Evolutionary conservation across 2,329 filamentous ascomycete genomes (phyloP).

Genomic region (Drechslerella dactyloides): DNA sequence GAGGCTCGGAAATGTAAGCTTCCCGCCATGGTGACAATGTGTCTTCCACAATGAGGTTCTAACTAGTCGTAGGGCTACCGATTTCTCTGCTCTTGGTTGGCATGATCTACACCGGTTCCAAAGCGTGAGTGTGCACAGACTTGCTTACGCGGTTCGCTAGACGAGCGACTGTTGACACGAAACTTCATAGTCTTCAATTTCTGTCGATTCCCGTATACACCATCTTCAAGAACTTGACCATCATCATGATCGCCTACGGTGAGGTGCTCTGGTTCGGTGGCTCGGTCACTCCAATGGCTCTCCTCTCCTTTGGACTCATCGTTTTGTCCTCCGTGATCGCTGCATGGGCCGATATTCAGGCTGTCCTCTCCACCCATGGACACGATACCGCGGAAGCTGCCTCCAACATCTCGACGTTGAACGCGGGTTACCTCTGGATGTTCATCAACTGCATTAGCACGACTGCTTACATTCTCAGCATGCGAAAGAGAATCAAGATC

Average conservation of each 20-base stretch:
- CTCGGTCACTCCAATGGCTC: constrained; percentile 81
- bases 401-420: constrained; percentile 82
- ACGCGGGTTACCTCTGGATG: constrained; percentile 98
- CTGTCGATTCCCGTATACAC: constrained; percentile 98
- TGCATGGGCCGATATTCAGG: constrained; percentile 95
- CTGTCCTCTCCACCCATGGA: constrained; percentile 72
- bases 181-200: constrained; percentile 71
- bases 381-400: constrained; percentile 67
- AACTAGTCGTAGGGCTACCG: constrained; percentile 75
- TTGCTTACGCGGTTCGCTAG: neutral
- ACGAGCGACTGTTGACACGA: neutral
- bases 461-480: constrained; percentile 84
- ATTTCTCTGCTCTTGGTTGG: constrained; percentile 93
- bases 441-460: constrained; percentile 94
- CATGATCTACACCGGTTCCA: constrained; percentile 98
- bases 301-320: constrained; percentile 96
- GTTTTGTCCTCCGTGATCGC: constrained; percentile 92
- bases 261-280: constrained; percentile 98
- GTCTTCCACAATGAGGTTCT: constrained; percentile 4
- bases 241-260: constrained; percentile 97
- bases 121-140: constrained; percentile 63
- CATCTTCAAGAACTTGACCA: constrained; percentile 99
- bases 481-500: constrained; percentile 98
- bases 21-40: neutral
- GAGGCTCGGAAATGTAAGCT: constrained; percentile 89